These are phyloP conservation scores for Calonectria leucothoes DNA, from an alignment of 2,329 filamentous ascomycete species.

Conservation along the genomic window DNA sequence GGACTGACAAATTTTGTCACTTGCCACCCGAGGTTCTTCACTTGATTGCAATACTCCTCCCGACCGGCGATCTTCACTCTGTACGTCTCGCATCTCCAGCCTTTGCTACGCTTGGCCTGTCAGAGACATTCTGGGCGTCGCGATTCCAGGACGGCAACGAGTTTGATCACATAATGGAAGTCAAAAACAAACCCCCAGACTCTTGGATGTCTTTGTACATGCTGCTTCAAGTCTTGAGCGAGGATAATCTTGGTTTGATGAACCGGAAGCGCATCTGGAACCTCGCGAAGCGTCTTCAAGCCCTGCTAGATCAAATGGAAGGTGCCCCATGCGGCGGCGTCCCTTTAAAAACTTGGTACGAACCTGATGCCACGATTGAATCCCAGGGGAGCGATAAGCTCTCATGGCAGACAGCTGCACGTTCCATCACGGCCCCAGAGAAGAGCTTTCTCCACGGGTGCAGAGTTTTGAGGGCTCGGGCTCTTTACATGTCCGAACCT, in stretches of 20 bases:
- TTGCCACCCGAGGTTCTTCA: slow-evolving; percentile 28
- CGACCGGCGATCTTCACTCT: slow-evolving; percentile 18
- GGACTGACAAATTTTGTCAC: slow-evolving; percentile 18
- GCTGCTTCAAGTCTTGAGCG: slow-evolving; percentile 2
- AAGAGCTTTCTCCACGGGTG: slow-evolving; percentile 6
- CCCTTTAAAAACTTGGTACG: slow-evolving; percentile 11
- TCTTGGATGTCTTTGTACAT: slow-evolving; percentile 23
- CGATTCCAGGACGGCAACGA: slow-evolving; percentile 23
- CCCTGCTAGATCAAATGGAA: slow-evolving; percentile 14
- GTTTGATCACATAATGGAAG: slow-evolving; percentile 21
- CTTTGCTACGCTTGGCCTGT: slow-evolving; percentile 18
- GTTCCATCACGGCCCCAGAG: not conserved
- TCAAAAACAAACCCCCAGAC: not conserved
- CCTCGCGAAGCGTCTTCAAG: not conserved
- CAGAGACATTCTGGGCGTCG: slow-evolving; percentile 31
- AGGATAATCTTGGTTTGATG: not conserved
- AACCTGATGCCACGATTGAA: not conserved
- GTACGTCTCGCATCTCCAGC: slow-evolving; percentile 25
- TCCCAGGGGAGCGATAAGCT: not conserved
- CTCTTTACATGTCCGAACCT: not conserved
- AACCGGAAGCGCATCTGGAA: slow-evolving; percentile 27
- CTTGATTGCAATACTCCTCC: slow-evolving; percentile 7
- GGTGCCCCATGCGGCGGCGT: slow-evolving; percentile 7
- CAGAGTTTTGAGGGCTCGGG: slow-evolving; percentile 10
- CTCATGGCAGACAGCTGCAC: slow-evolving; percentile 15